Percentiles rank a stretch among this genome's conserved stretches.
Conservation (phyloP, 2,329 filamentous ascomycete genomes). For the Coniochaeta sp. region DNA sequence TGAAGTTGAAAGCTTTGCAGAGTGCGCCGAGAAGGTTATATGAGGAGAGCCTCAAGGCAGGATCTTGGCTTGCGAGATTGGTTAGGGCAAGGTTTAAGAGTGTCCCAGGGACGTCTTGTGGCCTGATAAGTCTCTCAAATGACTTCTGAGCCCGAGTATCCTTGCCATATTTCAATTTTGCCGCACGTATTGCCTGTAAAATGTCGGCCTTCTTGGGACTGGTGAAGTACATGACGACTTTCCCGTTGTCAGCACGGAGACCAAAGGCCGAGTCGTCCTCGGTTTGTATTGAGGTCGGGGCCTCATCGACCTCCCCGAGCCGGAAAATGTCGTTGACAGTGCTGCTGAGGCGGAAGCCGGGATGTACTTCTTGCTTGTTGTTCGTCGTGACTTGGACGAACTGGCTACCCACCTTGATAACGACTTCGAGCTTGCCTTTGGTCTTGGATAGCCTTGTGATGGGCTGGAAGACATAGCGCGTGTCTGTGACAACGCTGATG, state of each 20-base stretch:
- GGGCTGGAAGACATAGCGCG: constrained; percentile 56
- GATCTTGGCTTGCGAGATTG: constrained; percentile 56
- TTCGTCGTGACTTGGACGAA: constrained; percentile 64
- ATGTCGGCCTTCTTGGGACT: constrained; percentile 57
- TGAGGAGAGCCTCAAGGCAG: constrained; percentile 52
- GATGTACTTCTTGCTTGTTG: constrained; percentile 61
- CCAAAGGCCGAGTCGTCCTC: constrained; percentile 63
- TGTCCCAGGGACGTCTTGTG: constrained; percentile 64
- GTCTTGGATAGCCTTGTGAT: constrained; percentile 60
- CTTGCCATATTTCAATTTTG: constrained; percentile 58
- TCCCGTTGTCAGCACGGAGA: constrained; percentile 59
- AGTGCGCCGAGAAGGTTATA: constrained; percentile 62
- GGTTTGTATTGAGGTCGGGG: constrained; percentile 53
- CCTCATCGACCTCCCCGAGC: constrained; percentile 60
- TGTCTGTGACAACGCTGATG: constrained; percentile 59
- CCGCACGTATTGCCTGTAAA: constrained; percentile 53
- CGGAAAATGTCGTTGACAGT: constrained; percentile 65
- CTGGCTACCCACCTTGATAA: constrained; percentile 61
- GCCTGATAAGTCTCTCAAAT: constrained; percentile 57
- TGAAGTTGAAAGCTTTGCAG: constrained; percentile 61
- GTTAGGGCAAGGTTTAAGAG: constrained; percentile 60
- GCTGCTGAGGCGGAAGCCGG: constrained; percentile 52
- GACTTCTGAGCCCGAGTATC: constrained; percentile 53
- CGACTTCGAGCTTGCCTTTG: constrained; percentile 62
- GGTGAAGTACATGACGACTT: constrained; percentile 65